phyloP scores from a whole-genome alignment of 164 flowering plant genomes.

The Berberis thunbergii region DNA sequence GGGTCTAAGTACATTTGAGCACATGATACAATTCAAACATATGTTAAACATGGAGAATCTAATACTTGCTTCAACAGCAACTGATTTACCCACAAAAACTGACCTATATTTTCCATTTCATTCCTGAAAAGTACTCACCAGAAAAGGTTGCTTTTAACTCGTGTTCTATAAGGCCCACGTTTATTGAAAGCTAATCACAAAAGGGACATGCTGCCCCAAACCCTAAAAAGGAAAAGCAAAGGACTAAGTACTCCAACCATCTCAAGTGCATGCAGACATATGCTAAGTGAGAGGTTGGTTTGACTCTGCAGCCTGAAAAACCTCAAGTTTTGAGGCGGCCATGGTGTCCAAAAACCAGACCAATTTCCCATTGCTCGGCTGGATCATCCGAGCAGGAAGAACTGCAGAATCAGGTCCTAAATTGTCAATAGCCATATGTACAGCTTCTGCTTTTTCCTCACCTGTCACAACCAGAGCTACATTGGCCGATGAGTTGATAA shows the following conservation, averaged over 20 bases:
- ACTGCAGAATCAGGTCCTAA: constrained; percentile 21
- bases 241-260: background rate
- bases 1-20: too few species aligned
- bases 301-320: constrained; percentile 16
- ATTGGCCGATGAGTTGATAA: constrained; percentile 69
- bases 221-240: too few species aligned
- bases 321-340: constrained; percentile 53
- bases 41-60: too few species aligned
- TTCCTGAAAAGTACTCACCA: too few species aligned
- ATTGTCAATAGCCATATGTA: constrained; percentile 37
- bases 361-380: constrained; percentile 48
- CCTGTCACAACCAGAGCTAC: constrained; percentile 66
- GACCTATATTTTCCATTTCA: too few species aligned
- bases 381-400: constrained; percentile 56
- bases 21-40: too few species aligned
- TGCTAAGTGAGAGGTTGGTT: constrained; percentile 12
- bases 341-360: constrained; percentile 69
- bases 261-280: constrained; percentile 19
- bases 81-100: too few species aligned
- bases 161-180: too few species aligned
- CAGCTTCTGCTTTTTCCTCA: constrained; percentile 47
- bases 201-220: too few species aligned
- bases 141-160: too few species aligned
- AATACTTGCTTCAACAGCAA: too few species aligned
- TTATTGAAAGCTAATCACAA: too few species aligned